Percentiles rank a stretch among this genome's conserved stretches.
Evolutionary conservation across 352 stramenopile species (phyloP).

Genomic region (Aphanomyces stellatus): DNA sequence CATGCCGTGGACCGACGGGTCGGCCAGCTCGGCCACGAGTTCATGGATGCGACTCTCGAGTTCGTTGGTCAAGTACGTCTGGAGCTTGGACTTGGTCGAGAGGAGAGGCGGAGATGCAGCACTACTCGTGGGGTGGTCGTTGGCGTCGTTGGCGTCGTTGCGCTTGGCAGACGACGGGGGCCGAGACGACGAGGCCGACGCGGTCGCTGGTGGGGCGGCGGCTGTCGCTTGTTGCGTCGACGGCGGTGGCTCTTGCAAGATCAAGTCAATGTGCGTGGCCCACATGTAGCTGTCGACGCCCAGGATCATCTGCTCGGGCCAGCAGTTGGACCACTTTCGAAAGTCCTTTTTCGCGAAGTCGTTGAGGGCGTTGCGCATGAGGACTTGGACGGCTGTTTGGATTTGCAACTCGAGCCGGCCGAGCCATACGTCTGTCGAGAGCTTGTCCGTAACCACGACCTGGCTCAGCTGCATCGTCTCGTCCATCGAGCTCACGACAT

Average conservation of each 20-base stretch:
- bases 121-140: not conserved
- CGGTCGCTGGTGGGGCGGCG: not conserved
- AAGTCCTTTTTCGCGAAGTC: slow-evolving; percentile 71
- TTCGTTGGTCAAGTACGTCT: slow-evolving; percentile 5
- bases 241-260: not conserved
- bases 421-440: slow-evolving; percentile 40
- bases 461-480: slow-evolving; percentile 51
- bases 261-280: slow-evolving; percentile 46
- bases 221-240: not conserved
- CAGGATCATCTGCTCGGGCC: slow-evolving; percentile 65
- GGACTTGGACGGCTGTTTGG: slow-evolving; percentile 58
- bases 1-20: not conserved
- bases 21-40: not conserved
- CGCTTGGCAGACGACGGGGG: too few relatives aligned
- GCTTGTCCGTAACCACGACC: slow-evolving; percentile 36
- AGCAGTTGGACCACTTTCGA: slow-evolving; percentile 71
- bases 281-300: slow-evolving; percentile 43
- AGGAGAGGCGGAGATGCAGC: not conserved
- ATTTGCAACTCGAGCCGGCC: slow-evolving; percentile 51
- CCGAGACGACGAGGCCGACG: too few relatives aligned
- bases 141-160: not conserved
- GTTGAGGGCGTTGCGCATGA: slow-evolving; percentile 43
- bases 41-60: slow-evolving; percentile 1
- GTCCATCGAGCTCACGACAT: slow-evolving; percentile 37
- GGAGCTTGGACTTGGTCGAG: not conserved